A percentile compares a stretch with the other conserved stretches of the same genome.
Evolutionary conservation across 176 grass and related monocot genomes (phyloP).

Genomic region (Thinopyrum elongatum): DNA sequence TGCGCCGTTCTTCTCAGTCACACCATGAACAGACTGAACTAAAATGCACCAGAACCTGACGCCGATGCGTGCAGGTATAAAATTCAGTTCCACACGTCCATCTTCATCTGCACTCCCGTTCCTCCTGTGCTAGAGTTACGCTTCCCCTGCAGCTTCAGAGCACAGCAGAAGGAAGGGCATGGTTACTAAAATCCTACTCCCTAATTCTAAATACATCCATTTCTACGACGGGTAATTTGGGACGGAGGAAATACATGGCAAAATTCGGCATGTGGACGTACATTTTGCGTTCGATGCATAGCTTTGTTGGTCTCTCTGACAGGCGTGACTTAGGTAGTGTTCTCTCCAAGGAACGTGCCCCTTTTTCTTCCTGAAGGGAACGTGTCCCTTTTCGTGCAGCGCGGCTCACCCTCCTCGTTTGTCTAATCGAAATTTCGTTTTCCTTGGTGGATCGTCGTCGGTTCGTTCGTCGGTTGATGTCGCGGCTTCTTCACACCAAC

Average conservation of each 20-base stretch:
- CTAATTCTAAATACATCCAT: too few relatives aligned
- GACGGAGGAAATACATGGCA: background rate
- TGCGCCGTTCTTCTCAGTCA: constrained; percentile 29
- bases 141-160: background rate
- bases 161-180: background rate
- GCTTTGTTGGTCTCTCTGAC: background rate
- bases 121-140: background rate
- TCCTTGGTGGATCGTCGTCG: background rate
- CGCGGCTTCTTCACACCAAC: constrained; percentile 30
- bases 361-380: constrained; percentile 19
- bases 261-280: background rate
- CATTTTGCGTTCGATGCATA: background rate
- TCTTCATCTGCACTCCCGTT: background rate
- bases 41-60: constrained; percentile 20
- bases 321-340: background rate
- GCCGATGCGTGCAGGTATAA: background rate
- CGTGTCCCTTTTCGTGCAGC: constrained; percentile 28
- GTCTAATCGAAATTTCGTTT: background rate
- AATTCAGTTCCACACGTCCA: background rate
- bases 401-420: background rate
- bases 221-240: too few relatives aligned
- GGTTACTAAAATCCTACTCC: background rate
- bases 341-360: background rate
- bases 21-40: background rate
- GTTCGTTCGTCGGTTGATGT: constrained; percentile 25